Percentiles rank a stretch among this genome's conserved stretches.
These are phyloP conservation scores for Phalaenopsis hybrid DNA, from an alignment of 116 monocot species.

Conservation along the genomic window DNA sequence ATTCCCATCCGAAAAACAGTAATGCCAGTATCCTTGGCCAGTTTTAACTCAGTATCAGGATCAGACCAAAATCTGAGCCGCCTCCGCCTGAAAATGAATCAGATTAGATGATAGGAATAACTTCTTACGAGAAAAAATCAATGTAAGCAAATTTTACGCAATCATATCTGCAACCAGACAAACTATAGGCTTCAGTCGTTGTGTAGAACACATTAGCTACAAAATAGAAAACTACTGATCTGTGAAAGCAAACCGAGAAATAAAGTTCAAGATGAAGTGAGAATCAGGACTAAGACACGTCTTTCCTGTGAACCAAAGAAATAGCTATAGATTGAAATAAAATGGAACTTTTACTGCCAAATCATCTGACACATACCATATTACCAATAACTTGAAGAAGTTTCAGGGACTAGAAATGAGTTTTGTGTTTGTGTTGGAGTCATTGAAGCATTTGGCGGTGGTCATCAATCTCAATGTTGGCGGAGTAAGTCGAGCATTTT, in stretches of 20 bases:
- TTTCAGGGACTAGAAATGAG: too few species aligned
- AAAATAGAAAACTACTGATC: neutral
- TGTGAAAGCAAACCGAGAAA: neutral
- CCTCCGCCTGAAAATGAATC: slow-evolving; percentile 45
- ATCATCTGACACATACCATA: too few species aligned
- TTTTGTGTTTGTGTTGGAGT: too few species aligned
- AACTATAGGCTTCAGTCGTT: neutral
- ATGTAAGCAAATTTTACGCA: neutral
- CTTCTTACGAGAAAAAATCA: neutral
- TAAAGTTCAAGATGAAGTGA: neutral
- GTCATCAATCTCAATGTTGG: too few species aligned
- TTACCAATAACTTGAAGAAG: too few species aligned
- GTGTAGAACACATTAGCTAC: neutral
- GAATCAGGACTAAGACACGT: too few species aligned
- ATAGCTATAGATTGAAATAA: too few species aligned
- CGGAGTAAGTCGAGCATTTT: neutral
- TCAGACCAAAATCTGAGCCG: slow-evolving; percentile 96
- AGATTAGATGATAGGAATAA: neutral
- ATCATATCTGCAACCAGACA: neutral
- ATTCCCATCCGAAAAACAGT: slow-evolving; percentile 91
- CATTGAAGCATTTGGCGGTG: too few species aligned
- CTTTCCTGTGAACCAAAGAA: too few species aligned
- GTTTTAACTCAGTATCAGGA: slow-evolving; percentile 78
- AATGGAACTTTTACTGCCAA: too few species aligned
- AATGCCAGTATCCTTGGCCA: slow-evolving; percentile 77